Conservation (phyloP, 345 rosid genomes). For the Laguncularia racemosa region DNA sequence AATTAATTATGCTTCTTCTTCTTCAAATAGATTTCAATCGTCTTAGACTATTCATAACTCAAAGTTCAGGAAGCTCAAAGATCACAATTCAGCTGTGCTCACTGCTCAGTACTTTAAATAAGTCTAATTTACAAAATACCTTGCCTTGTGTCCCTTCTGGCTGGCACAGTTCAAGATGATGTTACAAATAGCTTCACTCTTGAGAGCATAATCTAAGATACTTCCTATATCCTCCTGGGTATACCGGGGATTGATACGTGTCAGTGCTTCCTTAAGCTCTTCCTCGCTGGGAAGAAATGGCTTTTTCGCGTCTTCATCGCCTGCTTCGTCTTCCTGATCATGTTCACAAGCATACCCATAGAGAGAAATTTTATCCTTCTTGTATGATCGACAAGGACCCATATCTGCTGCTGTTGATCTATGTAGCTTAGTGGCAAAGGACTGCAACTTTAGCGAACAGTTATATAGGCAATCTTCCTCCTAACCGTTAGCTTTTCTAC, state of each 20-base stretch:
- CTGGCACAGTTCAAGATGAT: slow-evolving; percentile 11
- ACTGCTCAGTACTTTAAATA: too few relatives aligned
- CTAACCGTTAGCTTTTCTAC: too few relatives aligned
- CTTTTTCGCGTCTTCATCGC: neutral
- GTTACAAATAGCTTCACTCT: slow-evolving; percentile 3
- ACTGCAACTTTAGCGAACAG: too few relatives aligned
- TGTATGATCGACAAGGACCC: slow-evolving; percentile 18
- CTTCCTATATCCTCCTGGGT: slow-evolving; percentile 8
- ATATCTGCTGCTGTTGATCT: neutral
- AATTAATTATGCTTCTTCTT: too few relatives aligned
- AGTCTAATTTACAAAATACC: neutral
- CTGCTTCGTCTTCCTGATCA: slow-evolving; percentile 5
- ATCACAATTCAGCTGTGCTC: too few relatives aligned
- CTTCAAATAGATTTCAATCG: too few relatives aligned
- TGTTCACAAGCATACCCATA: slow-evolving; percentile 1
- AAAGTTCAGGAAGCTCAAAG: too few relatives aligned
- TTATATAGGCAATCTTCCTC: too few relatives aligned
- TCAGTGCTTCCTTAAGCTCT: slow-evolving; percentile 11
- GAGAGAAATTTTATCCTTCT: slow-evolving; percentile 8
- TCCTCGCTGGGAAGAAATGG: slow-evolving; percentile 4
- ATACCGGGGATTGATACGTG: slow-evolving; percentile 11
- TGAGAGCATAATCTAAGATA: slow-evolving; percentile 11
- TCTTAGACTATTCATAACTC: too few relatives aligned
- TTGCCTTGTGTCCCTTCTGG: slow-evolving; percentile 5
- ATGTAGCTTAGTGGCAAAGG: too few relatives aligned